Evolutionary conservation across 306 rosid species (phyloP), one percentile per base, ranked within the genome.

Genomic region (Senna siamea): DNA sequence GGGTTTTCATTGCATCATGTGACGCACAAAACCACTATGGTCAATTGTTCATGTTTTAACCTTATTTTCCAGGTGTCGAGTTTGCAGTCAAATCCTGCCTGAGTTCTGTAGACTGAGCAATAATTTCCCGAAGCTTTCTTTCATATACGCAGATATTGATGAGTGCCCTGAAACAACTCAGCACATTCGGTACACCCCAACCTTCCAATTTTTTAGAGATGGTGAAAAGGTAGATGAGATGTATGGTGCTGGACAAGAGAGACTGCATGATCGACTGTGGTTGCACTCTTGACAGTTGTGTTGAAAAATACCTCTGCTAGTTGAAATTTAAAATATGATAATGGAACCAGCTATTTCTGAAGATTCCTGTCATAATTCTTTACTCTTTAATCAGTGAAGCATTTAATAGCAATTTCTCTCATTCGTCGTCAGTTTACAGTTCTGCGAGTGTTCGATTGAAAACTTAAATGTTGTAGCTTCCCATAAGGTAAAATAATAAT

Each of bases 51-150:
- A 37, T 5, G 40, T 7, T 37, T 37, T 1, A 7, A 4, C 35
- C 12, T 37, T 20, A 73, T 79, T 82, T 73, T 89, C 3, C 37
- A 93, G 98, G 97, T 93, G 98, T 63, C 54, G 88, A 0, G 88
- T 90, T 43, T 93, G 97, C 44, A 80, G 85, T 64, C 92, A 86
- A 78, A 89, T 93, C 76, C 96, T 93, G 30, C 98, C 97, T 2
- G 79, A 88, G 23, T 89, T 89, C 79, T 88, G 92, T 72, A 75
- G 65, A 63, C 81, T 93, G 79, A 91, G 97, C 80, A 82, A 89
- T 70, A 53, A 85, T 23, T 91, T 91, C 76, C 96, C 92, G 0
- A 87, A 85, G 85, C 79, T 91, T 50, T 83, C 87, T 9, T 93
- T 91, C 73, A 23, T 91, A 73, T 91, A 93, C 19, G 86, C 92